Base-by-base conservation (phyloP, 179 eudicot genomes). In the Nepenthes alata region DNA sequence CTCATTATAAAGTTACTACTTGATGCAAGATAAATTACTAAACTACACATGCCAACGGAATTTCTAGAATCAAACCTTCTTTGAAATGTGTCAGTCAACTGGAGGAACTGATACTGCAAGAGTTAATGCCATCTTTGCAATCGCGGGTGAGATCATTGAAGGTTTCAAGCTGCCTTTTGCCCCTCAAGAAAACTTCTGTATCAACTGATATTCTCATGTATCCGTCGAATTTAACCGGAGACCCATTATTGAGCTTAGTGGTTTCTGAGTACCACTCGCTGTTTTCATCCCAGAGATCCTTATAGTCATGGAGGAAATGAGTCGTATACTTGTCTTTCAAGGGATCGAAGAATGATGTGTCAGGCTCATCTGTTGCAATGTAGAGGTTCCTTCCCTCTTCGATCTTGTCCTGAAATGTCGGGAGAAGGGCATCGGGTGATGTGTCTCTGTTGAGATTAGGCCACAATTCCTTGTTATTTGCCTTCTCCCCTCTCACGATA, bases 131-230 rank as follows among this genome's bases (percentile, higher is more conserved):
- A 64, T 91, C 95, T 84, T 86, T 91, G 83, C 98, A 91, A 66
- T 91, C 98, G 12, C 64, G 77, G 2, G 98, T 91, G 38, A 91
- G 88, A 69, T 89, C 96, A 63, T 86, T 91, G 72, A 91, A 91
- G 39, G 98, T 89, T 78, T 86, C 96, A 11, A 91, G 62, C 80
- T 91, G 96, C 75, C 77, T 93, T 62, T 87, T 89, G 11, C 95
- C 97, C 77, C 93, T 87, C 71, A 89, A 76, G 75, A 89, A 93
- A 60, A 93, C 98, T 71, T 93, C 97, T 3, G 88, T 81, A 63
- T 93, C 97, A 60, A 89, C 95, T 11, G 93, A 86, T 56, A 69
- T 80, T 78, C 90, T 80, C 97, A 89, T 93, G 80, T 89, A 93
- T 14, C 97, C 95, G 78, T 93, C 98, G 16, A 93, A 89, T 67